Percentiles rank a stretch among this genome's conserved stretches.
These are phyloP conservation scores for Boletus tylopilopsis DNA, from an alignment of 768 basidiomycete species.

Conservation along the genomic window DNA sequence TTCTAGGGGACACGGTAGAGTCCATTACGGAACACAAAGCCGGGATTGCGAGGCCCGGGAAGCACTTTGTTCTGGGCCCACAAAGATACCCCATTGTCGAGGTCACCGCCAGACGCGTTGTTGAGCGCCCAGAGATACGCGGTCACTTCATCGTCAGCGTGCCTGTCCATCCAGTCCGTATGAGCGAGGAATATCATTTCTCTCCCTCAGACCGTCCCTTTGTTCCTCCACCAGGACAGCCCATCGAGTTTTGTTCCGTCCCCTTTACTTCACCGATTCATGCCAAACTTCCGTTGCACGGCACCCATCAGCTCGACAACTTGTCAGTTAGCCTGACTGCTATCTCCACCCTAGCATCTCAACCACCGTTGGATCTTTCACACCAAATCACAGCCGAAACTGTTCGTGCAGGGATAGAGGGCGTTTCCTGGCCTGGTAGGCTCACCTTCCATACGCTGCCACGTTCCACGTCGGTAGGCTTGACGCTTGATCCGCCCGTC, in stretches of 20 bases:
- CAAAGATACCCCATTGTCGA: slow-evolving; percentile 55
- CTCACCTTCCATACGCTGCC: slow-evolving; percentile 60
- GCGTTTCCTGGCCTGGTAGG: slow-evolving; percentile 76
- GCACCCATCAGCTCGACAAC: slow-evolving; percentile 84
- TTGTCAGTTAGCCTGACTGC: slow-evolving; percentile 64
- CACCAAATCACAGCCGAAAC: slow-evolving; percentile 43
- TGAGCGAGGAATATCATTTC: slow-evolving; percentile 33
- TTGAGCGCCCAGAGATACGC: slow-evolving; percentile 34
- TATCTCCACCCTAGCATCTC: slow-evolving; percentile 49
- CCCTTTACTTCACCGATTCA: slow-evolving; percentile 43
- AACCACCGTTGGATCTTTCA: slow-evolving; percentile 10
- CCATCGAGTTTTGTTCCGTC: slow-evolving; percentile 41
- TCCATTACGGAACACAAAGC: slow-evolving; percentile 83
- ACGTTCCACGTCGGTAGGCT: slow-evolving; percentile 17
- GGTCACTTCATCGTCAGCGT: slow-evolving; percentile 38
- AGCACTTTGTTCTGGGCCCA: slow-evolving; percentile 61
- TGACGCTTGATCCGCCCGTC: slow-evolving; percentile 23
- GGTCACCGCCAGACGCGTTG: slow-evolving; percentile 39
- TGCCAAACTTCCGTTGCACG: slow-evolving; percentile 62
- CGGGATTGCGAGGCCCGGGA: slow-evolving; percentile 63
- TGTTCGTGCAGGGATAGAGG: slow-evolving; percentile 55
- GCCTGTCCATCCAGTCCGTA: slow-evolving; percentile 34
- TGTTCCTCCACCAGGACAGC: slow-evolving; percentile 37
- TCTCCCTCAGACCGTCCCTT: slow-evolving; percentile 30
- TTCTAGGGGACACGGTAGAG: slow-evolving; percentile 73